Base-by-base conservation (phyloP, 257 asterid species). In the Rehmannia glutinosa region DNA sequence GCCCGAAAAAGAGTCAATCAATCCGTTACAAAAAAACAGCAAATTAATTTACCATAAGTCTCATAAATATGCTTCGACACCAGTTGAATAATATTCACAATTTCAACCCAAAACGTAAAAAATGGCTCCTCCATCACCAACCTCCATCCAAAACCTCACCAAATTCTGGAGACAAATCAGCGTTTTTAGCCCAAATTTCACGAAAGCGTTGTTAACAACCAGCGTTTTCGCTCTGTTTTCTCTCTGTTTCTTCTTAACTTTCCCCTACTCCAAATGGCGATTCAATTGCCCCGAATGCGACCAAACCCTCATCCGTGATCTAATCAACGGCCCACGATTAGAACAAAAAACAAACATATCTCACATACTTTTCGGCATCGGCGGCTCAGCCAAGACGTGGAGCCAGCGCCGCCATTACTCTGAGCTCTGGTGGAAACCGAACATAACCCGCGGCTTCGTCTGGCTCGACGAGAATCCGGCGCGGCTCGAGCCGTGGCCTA, bases 401-500 rank as follows among this genome's bases (percentile, higher is more conserved):
- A 24, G 73, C 57, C 8, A 47, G 1, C 90, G 99, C 10, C 87
- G 88, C 47, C 83, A n/a, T 19, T 93, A 88, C 80, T 52, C 61
- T 5, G 92, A 90, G 12, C 75, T 82, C 5, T 93, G 97, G 97
- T 93, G 97, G 97, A 69, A 73, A n/a, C 94, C 97, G 0, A 77
- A 82, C 43, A 24, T 61, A 0, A 90, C 95, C 2, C 84, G 95
- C 15, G 99, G 99, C 57, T 82, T 68, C 66, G 89, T 90, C 0
- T 93, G 96, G 96, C 89, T 90, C 2, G 96, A 93, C 32, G 58
- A 54, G 53, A 49, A 39, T 8, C 96, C 91, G 0, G 66, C 20
- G 16, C 38, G 54, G 25, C 15, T 2, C n/a, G 30, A 19, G 6
- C 4, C 61, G 3, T 83, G 93, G 88, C 83, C 83, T 15, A 73